Evolutionary conservation across 2,329 filamentous ascomycete species (phyloP).

Genomic region (Neonectria sp.): DNA sequence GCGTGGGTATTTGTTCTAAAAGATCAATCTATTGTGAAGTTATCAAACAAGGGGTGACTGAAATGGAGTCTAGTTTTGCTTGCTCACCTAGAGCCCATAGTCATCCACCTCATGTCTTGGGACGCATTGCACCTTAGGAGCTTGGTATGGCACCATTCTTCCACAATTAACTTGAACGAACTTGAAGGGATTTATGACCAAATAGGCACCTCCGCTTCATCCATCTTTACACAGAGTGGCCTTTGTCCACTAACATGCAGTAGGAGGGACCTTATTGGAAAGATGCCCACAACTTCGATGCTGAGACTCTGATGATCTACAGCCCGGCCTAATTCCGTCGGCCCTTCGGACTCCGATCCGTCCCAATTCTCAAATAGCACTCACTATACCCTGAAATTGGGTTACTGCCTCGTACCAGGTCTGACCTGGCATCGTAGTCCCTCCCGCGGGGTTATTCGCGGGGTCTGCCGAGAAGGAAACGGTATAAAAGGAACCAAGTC

Average conservation of each 20-base stretch:
- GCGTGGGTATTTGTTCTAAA: too few species aligned
- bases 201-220: not conserved
- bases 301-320: conserved; percentile 8
- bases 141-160: not conserved
- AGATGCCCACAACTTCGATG: not conserved
- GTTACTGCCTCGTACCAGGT: conserved; percentile 10
- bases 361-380: conserved; percentile 1
- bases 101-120: not conserved
- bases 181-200: not conserved
- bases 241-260: not conserved
- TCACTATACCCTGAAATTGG: conserved; percentile 7
- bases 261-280: not conserved
- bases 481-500: conserved; percentile 38
- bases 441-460: conserved; percentile 21
- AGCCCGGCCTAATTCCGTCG: conserved; percentile 41
- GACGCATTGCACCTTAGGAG: not conserved
- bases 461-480: conserved; percentile 29
- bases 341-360: conserved; percentile 33
- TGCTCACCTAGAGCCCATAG: not conserved
- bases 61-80: not conserved
- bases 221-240: too few species aligned
- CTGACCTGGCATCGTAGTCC: not conserved
- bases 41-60: not conserved
- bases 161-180: not conserved
- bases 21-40: too few species aligned